Base-by-base conservation (phyloP, 345 rosid species). In the Euphorbia pulcherrima region DNA sequence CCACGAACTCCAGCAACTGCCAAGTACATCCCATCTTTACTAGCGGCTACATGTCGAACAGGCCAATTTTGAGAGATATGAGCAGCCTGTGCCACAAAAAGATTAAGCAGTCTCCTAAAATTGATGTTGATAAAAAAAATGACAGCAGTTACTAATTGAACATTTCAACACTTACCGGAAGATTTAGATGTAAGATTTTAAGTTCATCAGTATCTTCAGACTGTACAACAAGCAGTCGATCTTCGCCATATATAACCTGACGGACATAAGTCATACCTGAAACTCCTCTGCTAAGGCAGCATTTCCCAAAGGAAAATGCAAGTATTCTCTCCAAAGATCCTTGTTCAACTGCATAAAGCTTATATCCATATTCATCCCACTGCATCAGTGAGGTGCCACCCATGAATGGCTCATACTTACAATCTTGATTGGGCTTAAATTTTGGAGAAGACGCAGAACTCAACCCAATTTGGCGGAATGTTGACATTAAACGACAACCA, bases 1-100 rank as follows among this genome's bases (percentile, higher is more conserved):
- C 99, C 99, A 77, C 89, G 92, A 57, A 86, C 83, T 78, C 99
- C 99, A 79, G 97, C 99, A 75, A 85, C 96, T 27, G 97, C 97
- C 62, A 94, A 73, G 83, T 86, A 88, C 88, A 85, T 86, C 64
- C 99, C 99, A 76, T 94, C 99, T 83, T 84, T 90, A 82, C 96
- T 91, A 70, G 99, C 92, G 53, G 97, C 96, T 70, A 89, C 99
- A 75, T 94, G 97, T 75, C 88, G 99, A 70, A 94, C 90, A n/a
- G 99, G 99, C 99, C 99, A 94, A 77, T 94, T 94, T 46, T 89
- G 97, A 40, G 92, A 85, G 70, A 91, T 82, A 74, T 94, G 89
- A 44, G 95, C 85, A 73, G 85, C 96, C 99, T 94, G 83, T 57
- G 58, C 70, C 67, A 80, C 73, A 72, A 55, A 33, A 62, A 78